Percentiles rank a stretch among this genome's conserved stretches.
Conservation (phyloP, 2,329 filamentous ascomycete genomes). For the Trichoderma endophyticum region DNA sequence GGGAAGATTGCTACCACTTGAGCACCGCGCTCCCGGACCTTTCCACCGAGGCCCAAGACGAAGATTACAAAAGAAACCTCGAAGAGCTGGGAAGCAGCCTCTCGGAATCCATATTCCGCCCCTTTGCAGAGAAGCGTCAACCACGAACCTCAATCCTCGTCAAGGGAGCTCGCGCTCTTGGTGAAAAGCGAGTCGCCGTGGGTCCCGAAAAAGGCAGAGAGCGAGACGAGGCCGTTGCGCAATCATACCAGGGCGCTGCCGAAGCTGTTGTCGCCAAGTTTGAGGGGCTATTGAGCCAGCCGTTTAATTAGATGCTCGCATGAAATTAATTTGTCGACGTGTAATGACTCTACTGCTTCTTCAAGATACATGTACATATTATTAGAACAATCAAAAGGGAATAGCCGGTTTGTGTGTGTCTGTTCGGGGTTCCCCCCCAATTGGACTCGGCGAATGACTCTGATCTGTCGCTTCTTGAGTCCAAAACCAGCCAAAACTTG, state of each 20-base stretch:
- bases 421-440: neutral
- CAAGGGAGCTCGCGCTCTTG: constrained; percentile 24
- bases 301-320: neutral
- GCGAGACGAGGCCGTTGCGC: constrained; percentile 16
- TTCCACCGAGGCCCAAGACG: neutral
- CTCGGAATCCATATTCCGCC: constrained; percentile 13
- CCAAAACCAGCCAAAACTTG: neutral
- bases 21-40: constrained; percentile 14
- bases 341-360: neutral
- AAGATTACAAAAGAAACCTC: constrained; percentile 7
- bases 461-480: neutral
- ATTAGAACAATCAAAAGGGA: neutral
- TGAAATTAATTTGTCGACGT: neutral
- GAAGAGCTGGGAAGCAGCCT: neutral
- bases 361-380: neutral
- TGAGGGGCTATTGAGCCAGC: constrained; percentile 16
- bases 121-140: constrained; percentile 24
- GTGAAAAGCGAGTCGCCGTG: constrained; percentile 22
- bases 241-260: neutral
- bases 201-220: constrained; percentile 17
- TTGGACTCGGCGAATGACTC: neutral
- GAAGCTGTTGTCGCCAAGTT: constrained; percentile 5
- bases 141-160: constrained; percentile 25
- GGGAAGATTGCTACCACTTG: constrained; percentile 22
- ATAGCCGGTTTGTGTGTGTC: neutral